phyloP scores from a whole-genome alignment of 176 grass and related monocot species.

The Canna indica region DNA sequence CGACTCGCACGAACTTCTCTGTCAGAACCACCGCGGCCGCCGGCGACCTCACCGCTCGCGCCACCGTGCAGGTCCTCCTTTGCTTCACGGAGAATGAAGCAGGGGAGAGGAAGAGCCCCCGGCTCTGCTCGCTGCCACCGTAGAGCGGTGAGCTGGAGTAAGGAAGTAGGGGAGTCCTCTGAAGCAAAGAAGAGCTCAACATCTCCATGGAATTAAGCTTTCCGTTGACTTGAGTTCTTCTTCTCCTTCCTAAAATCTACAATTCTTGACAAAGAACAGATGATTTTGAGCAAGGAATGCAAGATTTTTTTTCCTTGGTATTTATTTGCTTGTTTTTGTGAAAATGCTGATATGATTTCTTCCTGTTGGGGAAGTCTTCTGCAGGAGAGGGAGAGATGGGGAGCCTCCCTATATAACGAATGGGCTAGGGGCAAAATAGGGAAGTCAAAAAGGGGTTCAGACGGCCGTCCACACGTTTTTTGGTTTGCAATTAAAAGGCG shows the following conservation, averaged over 20 bases:
- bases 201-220: not conserved
- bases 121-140: not conserved
- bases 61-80: not conserved
- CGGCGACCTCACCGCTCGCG: not conserved
- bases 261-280: not conserved
- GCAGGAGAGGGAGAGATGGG: not conserved
- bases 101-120: not conserved
- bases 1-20: slow-evolving; percentile 25
- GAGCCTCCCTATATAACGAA: not conserved
- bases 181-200: slow-evolving; percentile 3
- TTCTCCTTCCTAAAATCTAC: not conserved
- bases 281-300: not conserved
- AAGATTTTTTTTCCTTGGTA: not conserved
- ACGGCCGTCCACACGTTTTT: not conserved
- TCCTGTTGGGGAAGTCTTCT: not conserved
- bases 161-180: slow-evolving; percentile 3
- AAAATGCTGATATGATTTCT: not conserved
- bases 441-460: not conserved
- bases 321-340: not conserved
- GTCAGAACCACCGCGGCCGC: slow-evolving; percentile 24
- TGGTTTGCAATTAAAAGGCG: not conserved
- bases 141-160: not conserved
- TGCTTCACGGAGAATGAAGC: not conserved
- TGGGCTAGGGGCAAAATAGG: not conserved
- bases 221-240: not conserved